A percentile compares a stretch with the other conserved stretches of the same genome.
These are phyloP conservation scores for Asterionellopsis glacialis DNA, from an alignment of 108 stramenopile species.

Conservation along the genomic window DNA sequence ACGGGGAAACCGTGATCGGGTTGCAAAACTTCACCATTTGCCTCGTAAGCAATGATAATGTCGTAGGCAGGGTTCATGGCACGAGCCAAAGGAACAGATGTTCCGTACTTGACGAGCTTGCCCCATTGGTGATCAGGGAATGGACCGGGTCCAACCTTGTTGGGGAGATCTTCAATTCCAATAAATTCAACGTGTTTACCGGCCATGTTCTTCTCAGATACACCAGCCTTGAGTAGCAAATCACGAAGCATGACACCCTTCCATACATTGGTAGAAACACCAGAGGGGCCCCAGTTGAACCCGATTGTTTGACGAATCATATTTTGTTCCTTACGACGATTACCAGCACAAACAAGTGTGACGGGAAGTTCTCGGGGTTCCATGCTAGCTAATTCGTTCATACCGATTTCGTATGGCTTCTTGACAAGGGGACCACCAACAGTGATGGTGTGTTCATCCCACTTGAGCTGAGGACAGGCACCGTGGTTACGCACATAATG, in stretches of 20 bases:
- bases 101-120: slow-evolving; percentile 93
- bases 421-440: slow-evolving; percentile 53
- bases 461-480: slow-evolving; percentile 73
- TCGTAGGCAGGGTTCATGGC: slow-evolving; percentile 96
- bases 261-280: slow-evolving; percentile 92
- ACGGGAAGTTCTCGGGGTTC: slow-evolving; percentile 80
- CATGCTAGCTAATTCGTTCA: slow-evolving; percentile 79
- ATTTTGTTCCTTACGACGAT: slow-evolving; percentile 98
- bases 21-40: slow-evolving; percentile 89
- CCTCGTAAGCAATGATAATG: slow-evolving; percentile 88
- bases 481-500: slow-evolving; percentile 92
- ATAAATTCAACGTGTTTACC: slow-evolving; percentile 89
- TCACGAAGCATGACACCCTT: slow-evolving; percentile 89
- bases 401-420: slow-evolving; percentile 57
- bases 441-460: slow-evolving; percentile 74
- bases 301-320: slow-evolving; percentile 96
- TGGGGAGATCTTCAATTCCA: slow-evolving; percentile 88
- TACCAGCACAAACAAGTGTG: slow-evolving; percentile 96
- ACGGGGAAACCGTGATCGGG: slow-evolving; percentile 98
- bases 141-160: slow-evolving; percentile 88
- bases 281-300: slow-evolving; percentile 97
- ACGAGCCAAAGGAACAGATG: slow-evolving; percentile 82
- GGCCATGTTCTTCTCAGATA: slow-evolving; percentile 68
- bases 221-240: slow-evolving; percentile 78
- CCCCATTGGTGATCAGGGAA: slow-evolving; percentile 88